Evolutionary conservation across 176 grass and related monocot genomes (phyloP).

Genomic region (Paspalum notatum): DNA sequence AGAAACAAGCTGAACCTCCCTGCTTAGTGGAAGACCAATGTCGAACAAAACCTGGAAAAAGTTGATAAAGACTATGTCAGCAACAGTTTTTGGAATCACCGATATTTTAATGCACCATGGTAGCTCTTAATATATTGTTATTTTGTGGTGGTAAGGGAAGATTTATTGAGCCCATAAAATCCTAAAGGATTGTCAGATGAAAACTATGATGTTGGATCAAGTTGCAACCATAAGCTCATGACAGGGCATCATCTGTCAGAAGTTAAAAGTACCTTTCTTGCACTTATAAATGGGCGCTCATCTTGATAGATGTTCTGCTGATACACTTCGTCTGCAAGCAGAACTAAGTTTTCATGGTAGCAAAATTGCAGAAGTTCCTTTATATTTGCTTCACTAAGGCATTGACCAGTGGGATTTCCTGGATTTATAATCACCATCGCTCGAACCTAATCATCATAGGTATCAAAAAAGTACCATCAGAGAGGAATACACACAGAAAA

Average conservation of each 20-base stretch:
- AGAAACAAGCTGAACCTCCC: constrained; percentile 90
- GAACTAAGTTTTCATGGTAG: constrained; percentile 78
- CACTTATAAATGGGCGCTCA: constrained; percentile 89
- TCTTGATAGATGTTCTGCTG: constrained; percentile 98
- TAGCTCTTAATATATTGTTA: constrained; percentile 20
- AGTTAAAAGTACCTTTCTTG: constrained; percentile 68
- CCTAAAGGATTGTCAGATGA: constrained; percentile 28
- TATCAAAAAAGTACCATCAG: not conserved
- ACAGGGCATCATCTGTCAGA: not conserved
- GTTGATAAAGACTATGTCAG: constrained; percentile 35
- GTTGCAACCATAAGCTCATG: not conserved
- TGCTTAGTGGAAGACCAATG: constrained; percentile 78
- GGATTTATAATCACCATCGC: constrained; percentile 99
- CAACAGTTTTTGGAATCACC: constrained; percentile 3
- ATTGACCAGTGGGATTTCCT: constrained; percentile 98
- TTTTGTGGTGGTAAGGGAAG: constrained; percentile 23
- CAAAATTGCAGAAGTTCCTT: constrained; percentile 87
- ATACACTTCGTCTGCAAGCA: constrained; percentile 99
- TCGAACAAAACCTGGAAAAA: constrained; percentile 79
- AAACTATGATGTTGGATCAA: constrained; percentile 25
- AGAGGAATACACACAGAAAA: not conserved
- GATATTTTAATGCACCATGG: constrained; percentile 16
- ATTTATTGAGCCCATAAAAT: not conserved
- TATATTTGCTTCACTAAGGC: constrained; percentile 86
- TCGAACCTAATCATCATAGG: constrained; percentile 61